Conservation (phyloP, 257 asterid species). For the Nyctanthes arbortristis region DNA sequence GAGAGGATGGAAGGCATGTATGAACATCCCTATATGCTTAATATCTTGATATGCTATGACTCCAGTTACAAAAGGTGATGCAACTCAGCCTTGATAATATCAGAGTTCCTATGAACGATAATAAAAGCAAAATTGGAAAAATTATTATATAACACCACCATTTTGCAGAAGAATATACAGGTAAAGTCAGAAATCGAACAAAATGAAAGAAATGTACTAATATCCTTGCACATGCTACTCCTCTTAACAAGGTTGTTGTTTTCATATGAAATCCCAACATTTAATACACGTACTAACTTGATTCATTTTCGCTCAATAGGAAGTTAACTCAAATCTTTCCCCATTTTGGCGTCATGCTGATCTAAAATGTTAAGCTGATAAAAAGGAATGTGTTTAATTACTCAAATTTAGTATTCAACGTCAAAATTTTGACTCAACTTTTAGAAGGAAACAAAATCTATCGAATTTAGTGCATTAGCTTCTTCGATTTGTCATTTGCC, state of each 20-base stretch:
- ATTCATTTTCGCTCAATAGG: background rate
- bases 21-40: background rate
- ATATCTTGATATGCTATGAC: background rate
- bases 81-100: background rate
- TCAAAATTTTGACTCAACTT: background rate
- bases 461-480: background rate
- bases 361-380: background rate
- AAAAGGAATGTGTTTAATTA: background rate
- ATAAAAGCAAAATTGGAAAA: too few species aligned
- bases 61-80: background rate
- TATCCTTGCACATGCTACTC: too few species aligned
- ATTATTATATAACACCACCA: too few species aligned
- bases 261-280: too few species aligned
- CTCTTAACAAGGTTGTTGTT: too few species aligned
- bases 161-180: too few species aligned
- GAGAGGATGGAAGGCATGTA: background rate
- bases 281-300: too few species aligned
- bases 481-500: background rate
- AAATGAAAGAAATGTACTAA: too few species aligned
- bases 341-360: background rate
- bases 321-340: background rate
- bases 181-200: too few species aligned
- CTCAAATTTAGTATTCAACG: background rate
- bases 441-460: background rate
- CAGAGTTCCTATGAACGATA: background rate